Evolutionary conservation across 441 rosid species (phyloP).

Genomic region (Gossypium gossypioides): DNA sequence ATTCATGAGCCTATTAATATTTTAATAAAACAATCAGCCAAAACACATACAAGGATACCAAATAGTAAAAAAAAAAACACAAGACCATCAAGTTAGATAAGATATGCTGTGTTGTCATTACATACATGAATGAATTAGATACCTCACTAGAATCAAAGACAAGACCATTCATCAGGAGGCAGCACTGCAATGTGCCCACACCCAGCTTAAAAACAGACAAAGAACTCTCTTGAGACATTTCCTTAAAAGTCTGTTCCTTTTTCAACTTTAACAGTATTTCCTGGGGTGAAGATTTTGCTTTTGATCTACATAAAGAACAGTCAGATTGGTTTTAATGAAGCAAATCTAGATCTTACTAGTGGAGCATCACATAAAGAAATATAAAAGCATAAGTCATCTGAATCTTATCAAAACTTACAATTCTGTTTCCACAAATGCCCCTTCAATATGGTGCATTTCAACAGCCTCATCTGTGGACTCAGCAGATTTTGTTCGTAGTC

Average conservation of each 20-base stretch:
- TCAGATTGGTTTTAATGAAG: conserved; percentile 8
- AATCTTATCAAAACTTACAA: conserved; percentile 43
- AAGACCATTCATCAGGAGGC: conserved; percentile 92
- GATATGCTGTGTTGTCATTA: background rate
- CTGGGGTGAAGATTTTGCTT: conserved; percentile 79
- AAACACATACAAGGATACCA: background rate
- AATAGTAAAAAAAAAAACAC: background rate
- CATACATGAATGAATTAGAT: conserved; percentile 20
- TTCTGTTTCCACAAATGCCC: conserved; percentile 78
- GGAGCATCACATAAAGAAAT: conserved; percentile 12
- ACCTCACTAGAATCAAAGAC: conserved; percentile 90
- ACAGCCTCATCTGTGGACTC: conserved; percentile 52
- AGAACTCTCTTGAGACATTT: conserved; percentile 63
- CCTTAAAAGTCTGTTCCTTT: conserved; percentile 57
- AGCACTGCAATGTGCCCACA: conserved; percentile 57
- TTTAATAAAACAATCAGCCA: background rate
- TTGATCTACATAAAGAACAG: conserved; percentile 43
- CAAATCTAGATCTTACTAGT: background rate
- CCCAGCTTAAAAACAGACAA: conserved; percentile 87
- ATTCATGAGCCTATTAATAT: background rate
- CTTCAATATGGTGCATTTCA: conserved; percentile 85
- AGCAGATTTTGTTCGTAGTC: conserved; percentile 50
- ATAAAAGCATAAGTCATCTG: conserved; percentile 14
- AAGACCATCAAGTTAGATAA: background rate
- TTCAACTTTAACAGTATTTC: conserved; percentile 72